Conservation (phyloP, 768 basidiomycete species). For the Boletus insuetus region DNA sequence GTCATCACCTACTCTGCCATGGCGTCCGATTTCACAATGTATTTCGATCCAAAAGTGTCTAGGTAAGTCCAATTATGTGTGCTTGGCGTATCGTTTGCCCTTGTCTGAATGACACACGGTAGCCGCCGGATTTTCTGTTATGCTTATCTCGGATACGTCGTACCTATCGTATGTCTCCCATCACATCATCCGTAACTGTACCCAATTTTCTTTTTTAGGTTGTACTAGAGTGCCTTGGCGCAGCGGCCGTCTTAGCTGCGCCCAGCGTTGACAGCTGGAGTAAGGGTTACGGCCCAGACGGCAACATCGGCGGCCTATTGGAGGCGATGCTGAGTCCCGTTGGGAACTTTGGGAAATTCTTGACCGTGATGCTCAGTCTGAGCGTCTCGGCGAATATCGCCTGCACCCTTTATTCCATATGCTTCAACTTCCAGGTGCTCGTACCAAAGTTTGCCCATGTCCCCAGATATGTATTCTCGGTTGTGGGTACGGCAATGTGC, state of each 20-base stretch:
- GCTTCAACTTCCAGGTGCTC: slow-evolving; percentile 69
- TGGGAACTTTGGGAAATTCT: slow-evolving; percentile 66
- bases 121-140: slow-evolving; percentile 64
- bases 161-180: slow-evolving; percentile 52
- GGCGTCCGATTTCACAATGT: slow-evolving; percentile 73
- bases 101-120: slow-evolving; percentile 6
- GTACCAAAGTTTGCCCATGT: slow-evolving; percentile 55
- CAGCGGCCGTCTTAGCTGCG: slow-evolving; percentile 60
- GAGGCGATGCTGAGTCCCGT: slow-evolving; percentile 59
- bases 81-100: background rate
- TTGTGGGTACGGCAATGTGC: slow-evolving; percentile 65
- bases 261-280: slow-evolving; percentile 55
- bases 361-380: slow-evolving; percentile 70
- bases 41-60: slow-evolving; percentile 57
- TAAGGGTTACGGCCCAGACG: slow-evolving; percentile 48
- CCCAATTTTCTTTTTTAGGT: slow-evolving; percentile 22
- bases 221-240: slow-evolving; percentile 57
- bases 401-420: slow-evolving; percentile 78
- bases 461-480: slow-evolving; percentile 68
- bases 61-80: slow-evolving; percentile 38
- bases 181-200: background rate
- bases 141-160: slow-evolving; percentile 61
- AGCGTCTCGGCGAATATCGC: slow-evolving; percentile 80
- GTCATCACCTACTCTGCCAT: slow-evolving; percentile 60
- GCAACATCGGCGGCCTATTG: slow-evolving; percentile 63